Evolutionary conservation across 306 rosid genomes (phyloP), one percentile per base, ranked within the genome.

Genomic region (Begonia fuchsioides): DNA sequence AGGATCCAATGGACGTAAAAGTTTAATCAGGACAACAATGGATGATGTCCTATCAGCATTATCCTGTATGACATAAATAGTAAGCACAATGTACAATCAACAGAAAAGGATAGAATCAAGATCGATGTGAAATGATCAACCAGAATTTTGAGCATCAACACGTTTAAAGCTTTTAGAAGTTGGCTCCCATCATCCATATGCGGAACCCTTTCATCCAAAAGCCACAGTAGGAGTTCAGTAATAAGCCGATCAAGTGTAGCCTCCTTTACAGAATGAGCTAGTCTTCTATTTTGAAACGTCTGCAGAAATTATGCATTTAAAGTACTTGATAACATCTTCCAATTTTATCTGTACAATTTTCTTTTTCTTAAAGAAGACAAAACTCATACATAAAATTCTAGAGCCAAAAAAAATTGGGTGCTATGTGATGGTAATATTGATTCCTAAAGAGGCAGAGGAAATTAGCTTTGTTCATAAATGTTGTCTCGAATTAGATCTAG

Each of bases 131-230:
- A 17, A 56, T 52, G 60, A 56, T 59, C 59, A 51, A 92, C 98
- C 85, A 92, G 71, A 71, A 92, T 92, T 79, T 92, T 92, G 55
- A 92, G 85, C 98, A 92, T 92, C 81, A 92, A 72, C 32, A 92
- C 98, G 52, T 92, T 92, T 71, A 92, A 61, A 38, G 98, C 98
- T 82, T 92, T 92, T 62, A 92, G 63, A 58, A 92, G 83, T 67
- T 92, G 98, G 69, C 98, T 82, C 54, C 98, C 98, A 68, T 82
- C 98, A 62, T 92, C 98, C 96, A 92, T 86, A 67, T 78, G 94
- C 12, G 98, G 94, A 67, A 92, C 98, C 72, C 95, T 78, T 69
- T 92, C 98, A 77, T 92, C 98, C 78, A 92, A 74, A 65, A 92
- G 98, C 98, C 98, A 92, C 54, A 92, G 80, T 51, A 92, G 83